Evolutionary conservation across 176 grass and related monocot genomes (phyloP), one percentile per base, ranked within the genome.

Genomic region (Zea luxurians): DNA sequence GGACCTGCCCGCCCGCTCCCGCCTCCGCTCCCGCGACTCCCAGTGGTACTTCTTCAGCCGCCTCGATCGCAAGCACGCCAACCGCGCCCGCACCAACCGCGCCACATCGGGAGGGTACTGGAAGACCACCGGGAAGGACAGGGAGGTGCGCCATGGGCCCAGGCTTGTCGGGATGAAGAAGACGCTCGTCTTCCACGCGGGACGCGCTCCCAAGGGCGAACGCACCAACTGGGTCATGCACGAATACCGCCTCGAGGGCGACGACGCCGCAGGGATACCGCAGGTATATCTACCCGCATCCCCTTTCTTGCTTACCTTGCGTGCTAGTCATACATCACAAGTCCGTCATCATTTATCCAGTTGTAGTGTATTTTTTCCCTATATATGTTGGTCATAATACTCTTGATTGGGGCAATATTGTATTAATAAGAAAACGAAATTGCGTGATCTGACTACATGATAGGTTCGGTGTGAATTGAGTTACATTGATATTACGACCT

Each of bases 141-240:
- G 95, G 21, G 85, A 88, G 80, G 87, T 98, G 53, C 83, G 80
- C 77, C 71, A 91, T 18, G 89, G 89, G 0, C 7, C 59, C 7
- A 74, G 76, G 37, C 6, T 92, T 16, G 95, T 92, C 1, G 95
- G 95, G 45, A 94, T 98, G 91, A 98, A 98, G 87, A 98, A 94
- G 80, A 98, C 95, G 37, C 91, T 98, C 54, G 95, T 98, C 52
- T 98, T 88, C 78, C 95, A 98, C 74, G 78, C 81, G 4, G 95
- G 95, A 0, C 85, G 95, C 47, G 95, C 95, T 2, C 89, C 95
- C 2, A 88, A 82, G 48, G 95, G 95, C 41, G 84, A 92, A 75
- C 89, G 95, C 61, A 94, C 95, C 45, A 98, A 98, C 84, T 98
- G 95, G 95, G 91, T 94, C 66, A 98, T 98, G 95, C 95, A 98